Conservation (phyloP, 768 basidiomycete species). For the Trametes villosa region DNA sequence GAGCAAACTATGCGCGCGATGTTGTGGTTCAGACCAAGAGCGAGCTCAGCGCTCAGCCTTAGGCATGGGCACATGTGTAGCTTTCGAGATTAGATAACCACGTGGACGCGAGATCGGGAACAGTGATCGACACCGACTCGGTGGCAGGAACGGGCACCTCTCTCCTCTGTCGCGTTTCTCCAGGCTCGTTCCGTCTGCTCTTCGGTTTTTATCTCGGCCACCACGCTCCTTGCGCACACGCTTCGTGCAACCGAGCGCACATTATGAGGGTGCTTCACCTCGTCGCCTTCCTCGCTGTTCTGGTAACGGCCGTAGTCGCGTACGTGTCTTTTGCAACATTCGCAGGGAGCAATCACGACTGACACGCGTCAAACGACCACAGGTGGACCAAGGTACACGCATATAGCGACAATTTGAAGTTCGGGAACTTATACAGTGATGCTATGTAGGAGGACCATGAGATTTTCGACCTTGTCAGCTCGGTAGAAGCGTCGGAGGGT, state of each 20-base stretch:
- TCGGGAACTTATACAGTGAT: not conserved
- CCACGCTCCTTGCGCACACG: not conserved
- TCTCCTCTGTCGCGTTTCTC: not conserved
- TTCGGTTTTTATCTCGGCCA: not conserved
- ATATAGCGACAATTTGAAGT: not conserved
- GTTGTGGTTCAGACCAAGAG: not conserved
- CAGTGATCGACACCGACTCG: conserved; percentile 9
- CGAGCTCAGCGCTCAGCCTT: not conserved
- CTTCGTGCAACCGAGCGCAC: not conserved
- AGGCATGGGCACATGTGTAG: conserved; percentile 1
- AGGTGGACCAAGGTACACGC: conserved; percentile 73
- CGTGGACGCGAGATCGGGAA: conserved; percentile 20
- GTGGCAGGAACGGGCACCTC: not conserved
- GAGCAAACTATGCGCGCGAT: not conserved
- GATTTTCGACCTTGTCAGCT: conserved; percentile 91
- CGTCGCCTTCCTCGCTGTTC: conserved; percentile 52
- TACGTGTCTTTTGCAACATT: conserved; percentile 43
- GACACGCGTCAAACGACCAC: conserved; percentile 1
- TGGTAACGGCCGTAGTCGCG: conserved; percentile 61
- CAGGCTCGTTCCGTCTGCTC: not conserved
- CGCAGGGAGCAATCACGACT: not conserved
- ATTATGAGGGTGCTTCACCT: conserved; percentile 57
- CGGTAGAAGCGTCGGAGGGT: conserved; percentile 82
- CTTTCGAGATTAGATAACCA: conserved; percentile 28
- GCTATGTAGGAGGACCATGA: conserved; percentile 83